Evolutionary conservation across 176 grass and related monocot genomes (phyloP).

Genomic region (barley (Hordeum vulgare)): DNA sequence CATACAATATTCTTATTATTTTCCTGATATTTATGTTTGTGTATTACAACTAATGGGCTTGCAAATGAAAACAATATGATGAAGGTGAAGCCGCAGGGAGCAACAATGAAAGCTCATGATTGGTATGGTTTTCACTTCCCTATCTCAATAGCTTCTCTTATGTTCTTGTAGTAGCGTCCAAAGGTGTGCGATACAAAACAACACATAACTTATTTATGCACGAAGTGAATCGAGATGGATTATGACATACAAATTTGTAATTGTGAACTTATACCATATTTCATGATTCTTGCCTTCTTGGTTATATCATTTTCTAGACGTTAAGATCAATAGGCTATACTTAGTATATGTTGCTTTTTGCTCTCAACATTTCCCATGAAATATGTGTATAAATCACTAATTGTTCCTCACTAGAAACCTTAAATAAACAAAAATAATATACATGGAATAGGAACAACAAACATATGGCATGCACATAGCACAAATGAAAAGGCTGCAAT

Average conservation of each 20-base stretch:
- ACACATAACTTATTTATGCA: not conserved
- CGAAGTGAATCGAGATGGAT: not conserved
- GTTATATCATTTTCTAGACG: not conserved
- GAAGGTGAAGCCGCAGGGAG: not conserved
- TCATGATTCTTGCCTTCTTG: not conserved
- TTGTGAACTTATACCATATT: not conserved
- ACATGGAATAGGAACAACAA: not conserved
- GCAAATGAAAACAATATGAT: not conserved
- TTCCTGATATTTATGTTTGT: too few relatives aligned
- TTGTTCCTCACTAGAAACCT: not conserved
- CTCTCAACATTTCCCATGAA: not conserved
- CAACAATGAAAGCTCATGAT: too few relatives aligned
- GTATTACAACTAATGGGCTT: too few relatives aligned
- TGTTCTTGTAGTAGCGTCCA: not conserved
- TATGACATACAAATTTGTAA: not conserved
- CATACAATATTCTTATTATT: too few relatives aligned
- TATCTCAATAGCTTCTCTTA: not conserved
- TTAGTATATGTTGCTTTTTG: not conserved
- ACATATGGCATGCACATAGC: not conserved
- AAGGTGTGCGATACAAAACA: not conserved
- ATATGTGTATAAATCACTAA: not conserved
- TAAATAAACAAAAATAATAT: not conserved
- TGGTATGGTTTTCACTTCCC: too few relatives aligned
- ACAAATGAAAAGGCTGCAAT: too few relatives aligned
- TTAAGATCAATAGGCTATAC: not conserved